These are phyloP conservation scores for Talaromyces islandicus DNA, from an alignment of 2,329 filamentous ascomycete species.

Conservation along the genomic window DNA sequence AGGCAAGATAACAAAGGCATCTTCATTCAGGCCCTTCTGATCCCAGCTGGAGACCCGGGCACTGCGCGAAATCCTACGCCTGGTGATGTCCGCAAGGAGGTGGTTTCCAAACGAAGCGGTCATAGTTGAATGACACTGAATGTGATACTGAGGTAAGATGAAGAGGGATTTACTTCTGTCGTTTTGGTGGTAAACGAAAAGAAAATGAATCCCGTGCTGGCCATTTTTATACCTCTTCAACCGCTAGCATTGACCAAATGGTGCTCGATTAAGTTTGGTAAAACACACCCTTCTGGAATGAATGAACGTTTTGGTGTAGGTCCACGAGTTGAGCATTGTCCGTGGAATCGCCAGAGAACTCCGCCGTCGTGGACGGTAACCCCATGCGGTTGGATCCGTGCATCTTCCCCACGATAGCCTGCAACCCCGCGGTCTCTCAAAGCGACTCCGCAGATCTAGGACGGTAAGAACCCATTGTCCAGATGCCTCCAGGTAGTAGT, in stretches of 20 bases:
- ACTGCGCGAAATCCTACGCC: constrained; percentile 15
- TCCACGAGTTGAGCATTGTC: neutral
- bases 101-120: neutral
- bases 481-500: too few species aligned
- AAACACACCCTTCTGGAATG: neutral
- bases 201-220: neutral
- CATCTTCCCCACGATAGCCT: neutral
- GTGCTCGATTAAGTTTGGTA: neutral
- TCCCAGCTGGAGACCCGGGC: constrained; percentile 27
- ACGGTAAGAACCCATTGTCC: neutral
- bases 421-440: neutral
- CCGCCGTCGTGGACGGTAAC: neutral
- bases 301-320: neutral
- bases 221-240: neutral
- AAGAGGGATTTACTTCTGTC: neutral
- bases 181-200: neutral
- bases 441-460: neutral
- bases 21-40: constrained; percentile 26
- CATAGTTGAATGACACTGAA: neutral
- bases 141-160: neutral
- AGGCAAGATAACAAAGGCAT: constrained; percentile 25
- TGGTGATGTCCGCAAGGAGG: neutral
- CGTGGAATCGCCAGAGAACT: neutral
- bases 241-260: neutral
- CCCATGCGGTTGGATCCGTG: too few species aligned